Conservation (phyloP, 2,329 filamentous ascomycete genomes). For the Clonostachys chloroleuca region DNA sequence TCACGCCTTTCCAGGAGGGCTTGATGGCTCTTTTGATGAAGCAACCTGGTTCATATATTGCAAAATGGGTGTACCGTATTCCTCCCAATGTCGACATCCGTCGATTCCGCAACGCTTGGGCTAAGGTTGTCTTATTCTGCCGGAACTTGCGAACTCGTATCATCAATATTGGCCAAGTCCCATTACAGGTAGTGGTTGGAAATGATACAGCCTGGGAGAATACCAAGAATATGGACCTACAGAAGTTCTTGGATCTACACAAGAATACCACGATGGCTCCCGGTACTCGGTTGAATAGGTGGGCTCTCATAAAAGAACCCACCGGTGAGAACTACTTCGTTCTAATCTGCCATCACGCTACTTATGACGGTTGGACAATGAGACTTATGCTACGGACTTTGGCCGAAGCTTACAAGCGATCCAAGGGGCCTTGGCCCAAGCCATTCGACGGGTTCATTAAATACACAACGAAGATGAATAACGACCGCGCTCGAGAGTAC, state of each 20-base stretch:
- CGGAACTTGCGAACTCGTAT: constrained; percentile 3
- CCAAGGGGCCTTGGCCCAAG: neutral
- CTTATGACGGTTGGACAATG: constrained; percentile 17
- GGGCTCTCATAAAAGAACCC: neutral
- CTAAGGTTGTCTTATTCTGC: constrained; percentile 3
- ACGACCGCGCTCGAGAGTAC: neutral
- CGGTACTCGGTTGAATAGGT: neutral
- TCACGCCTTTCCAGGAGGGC: constrained; percentile 32
- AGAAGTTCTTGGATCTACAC: neutral
- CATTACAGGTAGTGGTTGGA: constrained; percentile 1
- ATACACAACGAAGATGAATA: constrained; percentile 2
- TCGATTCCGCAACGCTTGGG: constrained; percentile 20
- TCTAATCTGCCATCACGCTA: constrained; percentile 15
- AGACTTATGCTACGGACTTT: constrained; percentile 3
- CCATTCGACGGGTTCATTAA: constrained; percentile 5
- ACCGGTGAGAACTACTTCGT: constrained; percentile 7
- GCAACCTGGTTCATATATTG: constrained; percentile 27
- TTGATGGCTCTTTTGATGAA: constrained; percentile 27
- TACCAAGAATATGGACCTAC: neutral
- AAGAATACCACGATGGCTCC: neutral
- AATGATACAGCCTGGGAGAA: constrained; percentile 3
- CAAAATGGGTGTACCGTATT: constrained; percentile 16
- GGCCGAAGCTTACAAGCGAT: neutral
- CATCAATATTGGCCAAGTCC: neutral
- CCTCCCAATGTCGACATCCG: constrained; percentile 7